Percentiles rank a stretch among this genome's conserved stretches.
These are phyloP conservation scores for Paspalum notatum DNA, from an alignment of 176 grass and related monocot species.

Conservation along the genomic window DNA sequence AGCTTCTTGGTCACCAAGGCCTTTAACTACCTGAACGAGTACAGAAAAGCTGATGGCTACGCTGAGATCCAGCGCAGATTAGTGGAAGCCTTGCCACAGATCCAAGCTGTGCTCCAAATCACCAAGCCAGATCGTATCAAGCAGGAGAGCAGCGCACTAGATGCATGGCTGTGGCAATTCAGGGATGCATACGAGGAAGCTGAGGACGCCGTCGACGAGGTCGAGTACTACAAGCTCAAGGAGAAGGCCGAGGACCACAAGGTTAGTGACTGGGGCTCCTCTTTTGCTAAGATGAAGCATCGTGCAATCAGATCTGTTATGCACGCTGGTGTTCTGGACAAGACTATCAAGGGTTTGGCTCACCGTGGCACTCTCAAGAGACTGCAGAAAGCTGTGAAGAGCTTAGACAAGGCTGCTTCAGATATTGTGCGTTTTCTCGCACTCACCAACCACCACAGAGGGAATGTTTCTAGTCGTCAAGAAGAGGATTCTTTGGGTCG, in stretches of 20 bases:
- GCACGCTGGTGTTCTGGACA: not conserved
- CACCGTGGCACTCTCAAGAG: conserved; percentile 17
- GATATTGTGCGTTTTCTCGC: not conserved
- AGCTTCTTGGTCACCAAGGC: conserved; percentile 26
- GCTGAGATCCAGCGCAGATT: conserved; percentile 8
- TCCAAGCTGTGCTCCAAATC: conserved; percentile 27
- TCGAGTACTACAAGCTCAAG: no score
- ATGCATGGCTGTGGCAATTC: conserved; percentile 47
- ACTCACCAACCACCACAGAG: not conserved
- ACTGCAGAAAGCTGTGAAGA: not conserved
- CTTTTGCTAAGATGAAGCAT: conserved; percentile 18
- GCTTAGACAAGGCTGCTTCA: not conserved
- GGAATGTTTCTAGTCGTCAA: not conserved
- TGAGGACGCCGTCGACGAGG: conserved; percentile 44
- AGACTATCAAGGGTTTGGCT: not conserved
- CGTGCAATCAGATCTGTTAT: conserved; percentile 33
- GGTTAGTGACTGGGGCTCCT: conserved; percentile 28
- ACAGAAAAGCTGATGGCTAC: not conserved
- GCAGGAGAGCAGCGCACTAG: conserved; percentile 27
- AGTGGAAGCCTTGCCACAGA: conserved; percentile 17
- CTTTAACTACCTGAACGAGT: not conserved
- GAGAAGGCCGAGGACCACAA: conserved; percentile 17
- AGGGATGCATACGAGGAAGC: no score
- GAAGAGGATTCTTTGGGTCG: not conserved
- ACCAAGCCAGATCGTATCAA: not conserved